Conservation (phyloP, 352 stramenopile genomes). For the Phytophthora sansomeana region DNA sequence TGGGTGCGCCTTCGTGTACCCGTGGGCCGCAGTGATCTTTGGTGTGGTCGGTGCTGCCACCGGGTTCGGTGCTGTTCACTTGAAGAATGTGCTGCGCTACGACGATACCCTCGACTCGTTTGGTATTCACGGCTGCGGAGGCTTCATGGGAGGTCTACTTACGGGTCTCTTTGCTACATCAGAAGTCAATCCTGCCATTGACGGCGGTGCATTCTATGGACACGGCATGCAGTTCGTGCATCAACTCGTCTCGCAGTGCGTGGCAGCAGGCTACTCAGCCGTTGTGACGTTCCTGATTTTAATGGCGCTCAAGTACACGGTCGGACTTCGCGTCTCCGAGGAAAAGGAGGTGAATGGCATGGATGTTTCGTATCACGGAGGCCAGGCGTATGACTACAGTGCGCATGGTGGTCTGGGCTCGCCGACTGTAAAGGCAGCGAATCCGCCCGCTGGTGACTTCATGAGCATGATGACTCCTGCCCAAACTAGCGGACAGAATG, state of each 20-base stretch:
- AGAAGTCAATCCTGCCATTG: constrained; percentile 56
- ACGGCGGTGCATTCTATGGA: constrained; percentile 61
- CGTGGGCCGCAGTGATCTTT: constrained; percentile 76
- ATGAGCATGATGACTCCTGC: constrained; percentile 26
- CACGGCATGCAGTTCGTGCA: constrained; percentile 52
- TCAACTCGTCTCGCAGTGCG: constrained; percentile 61
- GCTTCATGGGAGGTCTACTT: constrained; percentile 70
- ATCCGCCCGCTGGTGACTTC: constrained; percentile 24
- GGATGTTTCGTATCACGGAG: constrained; percentile 75
- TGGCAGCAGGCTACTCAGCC: constrained; percentile 68
- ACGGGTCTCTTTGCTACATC: constrained; percentile 73
- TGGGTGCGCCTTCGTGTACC: constrained; percentile 70
- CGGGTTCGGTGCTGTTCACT: constrained; percentile 56
- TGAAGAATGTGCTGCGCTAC: constrained; percentile 74
- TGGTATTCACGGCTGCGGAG: constrained; percentile 74
- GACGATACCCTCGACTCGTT: constrained; percentile 86
- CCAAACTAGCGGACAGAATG: constrained; percentile 4
- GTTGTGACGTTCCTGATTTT: constrained; percentile 78
- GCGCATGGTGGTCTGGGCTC: constrained; percentile 11
- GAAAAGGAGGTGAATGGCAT: constrained; percentile 81
- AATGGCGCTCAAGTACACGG: constrained; percentile 71
- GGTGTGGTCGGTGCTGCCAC: constrained; percentile 64
- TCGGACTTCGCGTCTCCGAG: constrained; percentile 70
- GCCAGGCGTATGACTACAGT: constrained; percentile 62
- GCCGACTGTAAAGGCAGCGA: constrained; percentile 22